Conservation (phyloP, 208 protist genomes). For the Leptomonas pyrrhocoris region DNA sequence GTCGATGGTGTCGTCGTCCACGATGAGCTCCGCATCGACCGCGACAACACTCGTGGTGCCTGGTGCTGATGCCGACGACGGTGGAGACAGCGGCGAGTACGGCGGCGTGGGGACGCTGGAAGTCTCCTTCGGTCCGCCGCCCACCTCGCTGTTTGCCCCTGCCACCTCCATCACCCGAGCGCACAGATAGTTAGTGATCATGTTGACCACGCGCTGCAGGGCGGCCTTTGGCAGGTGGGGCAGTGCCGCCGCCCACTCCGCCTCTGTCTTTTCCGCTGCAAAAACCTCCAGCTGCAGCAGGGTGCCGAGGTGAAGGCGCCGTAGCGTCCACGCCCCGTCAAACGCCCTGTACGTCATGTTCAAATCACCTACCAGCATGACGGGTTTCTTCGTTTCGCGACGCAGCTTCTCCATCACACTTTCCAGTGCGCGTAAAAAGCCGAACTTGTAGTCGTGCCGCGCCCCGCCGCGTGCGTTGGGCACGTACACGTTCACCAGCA, state of each 20-base stretch:
- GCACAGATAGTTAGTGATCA: slow-evolving; percentile 48
- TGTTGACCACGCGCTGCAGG: slow-evolving; percentile 40
- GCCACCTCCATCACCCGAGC: slow-evolving; percentile 16
- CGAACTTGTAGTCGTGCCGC: slow-evolving; percentile 60
- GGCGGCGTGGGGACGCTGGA: background rate
- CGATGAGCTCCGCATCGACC: slow-evolving; percentile 24
- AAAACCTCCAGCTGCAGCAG: slow-evolving; percentile 33
- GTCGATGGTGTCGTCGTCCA: slow-evolving; percentile 20
- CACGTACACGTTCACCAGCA: slow-evolving; percentile 90
- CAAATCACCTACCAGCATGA: slow-evolving; percentile 83
- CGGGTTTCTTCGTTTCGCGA: slow-evolving; percentile 50
- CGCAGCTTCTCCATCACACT: slow-evolving; percentile 46
- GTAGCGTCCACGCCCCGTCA: slow-evolving; percentile 76
- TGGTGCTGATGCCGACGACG: background rate
- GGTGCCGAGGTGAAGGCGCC: slow-evolving; percentile 57
- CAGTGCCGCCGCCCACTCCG: slow-evolving; percentile 35
- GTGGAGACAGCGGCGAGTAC: slow-evolving; percentile 9
- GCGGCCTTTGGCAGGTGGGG: slow-evolving; percentile 39
- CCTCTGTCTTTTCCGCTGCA: slow-evolving; percentile 21
- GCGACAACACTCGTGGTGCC: slow-evolving; percentile 24
- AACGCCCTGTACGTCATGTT: slow-evolving; percentile 84
- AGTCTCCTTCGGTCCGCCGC: background rate
- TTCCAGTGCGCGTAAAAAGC: slow-evolving; percentile 59
- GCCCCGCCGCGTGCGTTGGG: slow-evolving; percentile 74
- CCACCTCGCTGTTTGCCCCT: background rate